These are phyloP conservation scores for Trichomonas vaginalis DNA, from an alignment of 208 protist genomes.

Conservation along the genomic window DNA sequence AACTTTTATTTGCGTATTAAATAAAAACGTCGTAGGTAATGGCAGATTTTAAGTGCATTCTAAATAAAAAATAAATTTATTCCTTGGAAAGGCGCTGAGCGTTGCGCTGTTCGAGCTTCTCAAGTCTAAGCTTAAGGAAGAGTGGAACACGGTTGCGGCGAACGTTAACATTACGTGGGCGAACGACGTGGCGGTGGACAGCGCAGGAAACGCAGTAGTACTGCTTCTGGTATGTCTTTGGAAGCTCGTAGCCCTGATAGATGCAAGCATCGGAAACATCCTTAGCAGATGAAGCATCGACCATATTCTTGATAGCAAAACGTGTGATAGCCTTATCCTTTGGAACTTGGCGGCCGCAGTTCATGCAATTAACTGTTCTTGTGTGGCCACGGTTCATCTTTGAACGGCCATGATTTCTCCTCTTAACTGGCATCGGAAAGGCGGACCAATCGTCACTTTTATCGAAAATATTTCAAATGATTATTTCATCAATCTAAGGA, in stretches of 20 bases:
- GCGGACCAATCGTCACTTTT: too few relatives aligned
- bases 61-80: too few relatives aligned
- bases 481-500: too few relatives aligned
- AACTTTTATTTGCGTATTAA: too few relatives aligned
- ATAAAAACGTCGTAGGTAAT: too few relatives aligned
- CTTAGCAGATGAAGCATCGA: constrained; percentile 26
- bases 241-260: constrained; percentile 32
- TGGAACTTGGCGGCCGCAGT: constrained; percentile 28
- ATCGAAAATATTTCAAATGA: too few relatives aligned
- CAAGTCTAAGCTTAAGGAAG: constrained; percentile 9
- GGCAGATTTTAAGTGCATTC: too few relatives aligned
- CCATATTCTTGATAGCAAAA: constrained; percentile 36
- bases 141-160: constrained; percentile 26
- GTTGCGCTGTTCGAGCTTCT: background rate
- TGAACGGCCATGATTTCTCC: constrained; percentile 31
- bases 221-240: constrained; percentile 37
- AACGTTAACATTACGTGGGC: constrained; percentile 23
- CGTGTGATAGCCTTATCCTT: constrained; percentile 36
- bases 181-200: constrained; percentile 32
- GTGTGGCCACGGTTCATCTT: constrained; percentile 25
- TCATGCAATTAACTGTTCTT: constrained; percentile 26
- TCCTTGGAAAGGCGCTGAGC: too few relatives aligned
- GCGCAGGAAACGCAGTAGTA: constrained; percentile 40
- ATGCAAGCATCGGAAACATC: constrained; percentile 28
- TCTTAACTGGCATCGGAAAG: constrained; percentile 31